These are phyloP conservation scores for Roridomyces roridus DNA, from an alignment of 768 basidiomycete genomes.

Conservation along the genomic window DNA sequence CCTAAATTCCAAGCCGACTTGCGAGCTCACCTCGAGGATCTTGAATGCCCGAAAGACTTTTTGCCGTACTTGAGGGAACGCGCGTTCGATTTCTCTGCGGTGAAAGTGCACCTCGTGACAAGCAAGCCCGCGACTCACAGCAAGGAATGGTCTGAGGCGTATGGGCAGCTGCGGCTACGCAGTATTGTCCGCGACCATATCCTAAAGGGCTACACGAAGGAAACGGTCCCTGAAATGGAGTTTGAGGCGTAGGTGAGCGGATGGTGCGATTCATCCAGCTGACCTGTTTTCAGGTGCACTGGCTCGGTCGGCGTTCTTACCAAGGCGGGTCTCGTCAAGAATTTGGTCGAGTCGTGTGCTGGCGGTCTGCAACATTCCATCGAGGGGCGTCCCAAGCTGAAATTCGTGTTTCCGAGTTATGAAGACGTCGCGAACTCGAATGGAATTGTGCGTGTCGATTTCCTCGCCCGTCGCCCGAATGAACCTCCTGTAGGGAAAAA, in stretches of 20 bases:
- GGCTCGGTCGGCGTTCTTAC: no score
- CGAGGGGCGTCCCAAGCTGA: no score
- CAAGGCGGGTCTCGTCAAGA: no score
- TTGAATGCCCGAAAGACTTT: not conserved
- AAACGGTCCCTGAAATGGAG: not conserved
- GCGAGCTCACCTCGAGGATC: not conserved
- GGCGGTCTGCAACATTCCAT: no score
- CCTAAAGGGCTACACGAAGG: not conserved
- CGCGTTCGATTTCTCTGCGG: slow-evolving; percentile 4
- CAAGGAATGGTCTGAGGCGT: not conserved
- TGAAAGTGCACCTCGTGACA: slow-evolving; percentile 7
- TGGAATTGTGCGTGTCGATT: no score
- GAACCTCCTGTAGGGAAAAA: no score
- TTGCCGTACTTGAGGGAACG: not conserved
- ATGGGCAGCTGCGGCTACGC: slow-evolving; percentile 6
- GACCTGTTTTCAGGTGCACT: no score
- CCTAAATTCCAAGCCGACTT: not conserved
- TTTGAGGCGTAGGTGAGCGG: slow-evolving; percentile 11
- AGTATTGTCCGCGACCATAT: not conserved
- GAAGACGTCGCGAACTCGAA: no score
- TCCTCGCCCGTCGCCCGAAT: no score
- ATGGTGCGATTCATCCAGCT: no score
- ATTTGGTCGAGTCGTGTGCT: no score
- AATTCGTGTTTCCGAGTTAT: no score
- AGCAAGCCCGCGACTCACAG: not conserved